Evolutionary conservation across 2,329 filamentous ascomycete species (phyloP).

Genomic region (Dothideomycetidae sp.): DNA sequence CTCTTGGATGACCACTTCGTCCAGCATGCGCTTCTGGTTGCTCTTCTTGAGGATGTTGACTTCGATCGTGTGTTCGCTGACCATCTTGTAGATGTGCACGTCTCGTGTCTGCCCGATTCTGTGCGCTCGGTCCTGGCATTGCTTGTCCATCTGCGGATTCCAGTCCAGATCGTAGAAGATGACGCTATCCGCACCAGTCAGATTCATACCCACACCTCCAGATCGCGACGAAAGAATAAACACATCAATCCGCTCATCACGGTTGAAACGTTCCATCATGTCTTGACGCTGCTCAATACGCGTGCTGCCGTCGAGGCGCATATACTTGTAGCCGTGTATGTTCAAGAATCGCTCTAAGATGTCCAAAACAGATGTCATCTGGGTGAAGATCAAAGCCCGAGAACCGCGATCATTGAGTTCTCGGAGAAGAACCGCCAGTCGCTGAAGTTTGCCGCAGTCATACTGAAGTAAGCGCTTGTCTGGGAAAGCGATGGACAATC

Average conservation of each 20-base stretch:
- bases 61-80: slow-evolving; percentile 62
- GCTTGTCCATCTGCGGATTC: slow-evolving; percentile 99
- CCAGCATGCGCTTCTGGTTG: slow-evolving; percentile 93
- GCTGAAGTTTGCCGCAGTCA: slow-evolving; percentile 92
- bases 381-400: slow-evolving; percentile 92
- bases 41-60: slow-evolving; percentile 95
- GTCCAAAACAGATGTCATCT: slow-evolving; percentile 98
- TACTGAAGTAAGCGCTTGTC: slow-evolving; percentile 94
- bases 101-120: slow-evolving; percentile 95
- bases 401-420: slow-evolving; percentile 80
- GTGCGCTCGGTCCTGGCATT: slow-evolving; percentile 94
- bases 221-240: slow-evolving; percentile 95
- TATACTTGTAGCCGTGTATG: slow-evolving; percentile 92
- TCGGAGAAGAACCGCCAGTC: slow-evolving; percentile 71
- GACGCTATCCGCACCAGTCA: slow-evolving; percentile 91
- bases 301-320: slow-evolving; percentile 89
- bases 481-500: slow-evolving; percentile 87
- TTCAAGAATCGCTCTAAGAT: slow-evolving; percentile 96
- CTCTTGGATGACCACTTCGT: slow-evolving; percentile 96
- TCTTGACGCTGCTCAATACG: slow-evolving; percentile 93
- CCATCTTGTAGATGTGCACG: slow-evolving; percentile 79
- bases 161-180: slow-evolving; percentile 99
- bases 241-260: slow-evolving; percentile 72
- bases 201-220: slow-evolving; percentile 86
- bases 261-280: slow-evolving; percentile 88